phyloP scores from a whole-genome alignment of 345 rosid genomes.

The Gynandropsis gynandra region DNA sequence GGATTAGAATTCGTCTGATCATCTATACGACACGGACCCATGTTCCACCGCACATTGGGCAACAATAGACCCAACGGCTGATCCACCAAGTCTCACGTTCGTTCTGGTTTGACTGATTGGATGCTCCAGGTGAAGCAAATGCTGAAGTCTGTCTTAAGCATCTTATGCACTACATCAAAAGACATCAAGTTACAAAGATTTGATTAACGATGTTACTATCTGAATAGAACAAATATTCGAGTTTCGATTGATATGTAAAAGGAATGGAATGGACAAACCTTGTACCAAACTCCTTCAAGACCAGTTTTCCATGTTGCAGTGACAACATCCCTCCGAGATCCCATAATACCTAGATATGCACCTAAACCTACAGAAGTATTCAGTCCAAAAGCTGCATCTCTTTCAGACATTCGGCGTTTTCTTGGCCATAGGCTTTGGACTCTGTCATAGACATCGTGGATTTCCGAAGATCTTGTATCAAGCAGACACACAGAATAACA shows the following conservation, averaged over 20 bases:
- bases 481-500: slow-evolving; percentile 33
- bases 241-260: neutral
- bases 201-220: neutral
- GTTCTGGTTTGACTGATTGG: slow-evolving; percentile 43
- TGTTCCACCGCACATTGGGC: slow-evolving; percentile 97
- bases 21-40: slow-evolving; percentile 91
- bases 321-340: slow-evolving; percentile 95
- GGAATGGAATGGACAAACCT: slow-evolving; percentile 35
- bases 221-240: neutral
- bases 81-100: slow-evolving; percentile 88
- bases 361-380: slow-evolving; percentile 90
- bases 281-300: slow-evolving; percentile 93
- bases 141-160: slow-evolving; percentile 96
- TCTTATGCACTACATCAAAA: slow-evolving; percentile 71
- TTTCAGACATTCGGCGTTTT: slow-evolving; percentile 92
- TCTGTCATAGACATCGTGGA: slow-evolving; percentile 48
- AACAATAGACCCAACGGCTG: slow-evolving; percentile 93
- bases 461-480: slow-evolving; percentile 35
- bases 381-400: slow-evolving; percentile 98
- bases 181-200: slow-evolving; percentile 8
- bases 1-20: slow-evolving; percentile 2
- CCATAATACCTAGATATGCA: slow-evolving; percentile 97
- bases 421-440: slow-evolving; percentile 82
- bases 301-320: slow-evolving; percentile 96
- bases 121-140: slow-evolving; percentile 54